Conservation (phyloP, 1,284 basidiomycete genomes). For the Wolfiporia cocos region DNA sequence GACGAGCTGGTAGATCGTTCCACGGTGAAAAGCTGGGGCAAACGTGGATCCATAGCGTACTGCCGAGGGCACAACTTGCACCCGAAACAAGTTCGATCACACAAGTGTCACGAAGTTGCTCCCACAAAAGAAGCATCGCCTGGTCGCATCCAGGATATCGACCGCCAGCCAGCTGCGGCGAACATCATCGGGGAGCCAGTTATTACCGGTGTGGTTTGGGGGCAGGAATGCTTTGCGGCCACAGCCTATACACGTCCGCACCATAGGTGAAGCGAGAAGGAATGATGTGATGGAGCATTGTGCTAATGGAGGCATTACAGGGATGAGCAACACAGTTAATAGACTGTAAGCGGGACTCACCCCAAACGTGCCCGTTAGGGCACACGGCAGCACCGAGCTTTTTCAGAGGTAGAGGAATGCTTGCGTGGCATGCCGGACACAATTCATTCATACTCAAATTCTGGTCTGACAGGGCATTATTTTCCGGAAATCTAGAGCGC, state of each 20-base stretch:
- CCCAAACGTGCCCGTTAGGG: constrained; percentile 62
- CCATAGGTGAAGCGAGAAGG: constrained; percentile 58
- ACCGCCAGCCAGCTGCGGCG: constrained; percentile 58
- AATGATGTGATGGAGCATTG: constrained; percentile 71
- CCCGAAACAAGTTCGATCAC: constrained; percentile 17
- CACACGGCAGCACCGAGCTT: constrained; percentile 56
- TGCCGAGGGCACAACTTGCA: too few relatives aligned
- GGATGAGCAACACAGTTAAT: too few relatives aligned
- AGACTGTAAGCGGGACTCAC: constrained; percentile 33
- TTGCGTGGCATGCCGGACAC: constrained; percentile 63
- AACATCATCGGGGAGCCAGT: constrained; percentile 39
- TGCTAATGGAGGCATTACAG: constrained; percentile 36
- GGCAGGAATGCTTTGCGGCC: constrained; percentile 64
- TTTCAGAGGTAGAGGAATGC: constrained; percentile 48
- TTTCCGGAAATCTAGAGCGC: constrained; percentile 26
- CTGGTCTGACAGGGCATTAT: constrained; percentile 4
- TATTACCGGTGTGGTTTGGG: constrained; percentile 21
- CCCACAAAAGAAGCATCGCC: constrained; percentile 62
- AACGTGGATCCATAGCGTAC: too few relatives aligned
- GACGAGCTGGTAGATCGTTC: too few relatives aligned
- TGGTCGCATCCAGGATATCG: constrained; percentile 56
- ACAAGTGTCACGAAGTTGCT: constrained; percentile 52
- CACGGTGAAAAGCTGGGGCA: too few relatives aligned
- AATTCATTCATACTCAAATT: constrained; percentile 38
- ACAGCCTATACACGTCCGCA: constrained; percentile 67